phyloP scores from a whole-genome alignment of 2,329 filamentous ascomycete genomes.

The Penicillium sp. region DNA sequence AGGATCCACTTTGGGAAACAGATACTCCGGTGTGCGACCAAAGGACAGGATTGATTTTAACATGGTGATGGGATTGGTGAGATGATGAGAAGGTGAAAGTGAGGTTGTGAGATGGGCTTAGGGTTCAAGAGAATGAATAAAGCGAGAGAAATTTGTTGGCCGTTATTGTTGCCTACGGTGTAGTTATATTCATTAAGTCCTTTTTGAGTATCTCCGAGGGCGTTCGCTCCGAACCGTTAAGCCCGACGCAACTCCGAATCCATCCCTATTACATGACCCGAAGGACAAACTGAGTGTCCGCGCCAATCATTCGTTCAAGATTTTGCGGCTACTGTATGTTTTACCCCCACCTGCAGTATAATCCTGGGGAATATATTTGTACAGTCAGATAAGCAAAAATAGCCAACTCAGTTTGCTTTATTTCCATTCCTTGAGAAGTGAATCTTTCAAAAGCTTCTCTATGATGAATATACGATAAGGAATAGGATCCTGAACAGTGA shows the following conservation, averaged over 20 bases:
- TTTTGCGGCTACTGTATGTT: too few relatives aligned
- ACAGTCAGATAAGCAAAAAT: too few relatives aligned
- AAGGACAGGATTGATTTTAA: slow-evolving; percentile 28
- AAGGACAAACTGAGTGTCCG: neutral
- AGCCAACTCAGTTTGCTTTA: neutral
- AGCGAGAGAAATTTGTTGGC: neutral
- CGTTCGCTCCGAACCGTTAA: slow-evolving; percentile 5
- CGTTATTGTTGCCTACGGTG: slow-evolving; percentile 2
- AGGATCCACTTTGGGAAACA: slow-evolving; percentile 39
- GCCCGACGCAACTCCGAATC: slow-evolving; percentile 2
- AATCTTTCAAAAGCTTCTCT: too few relatives aligned
- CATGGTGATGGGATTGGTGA: neutral
- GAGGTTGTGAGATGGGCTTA: neutral
- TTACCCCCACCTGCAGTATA: neutral
- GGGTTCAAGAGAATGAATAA: neutral
- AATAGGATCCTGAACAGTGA: too few relatives aligned
- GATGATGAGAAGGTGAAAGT: neutral
- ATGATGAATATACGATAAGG: too few relatives aligned
- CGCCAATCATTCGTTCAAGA: neutral
- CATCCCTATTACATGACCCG: neutral
- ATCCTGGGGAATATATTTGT: too few relatives aligned
- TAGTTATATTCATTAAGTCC: slow-evolving; percentile 3
- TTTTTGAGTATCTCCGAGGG: slow-evolving; percentile 9
- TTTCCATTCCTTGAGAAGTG: neutral
- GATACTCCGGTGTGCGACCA: slow-evolving; percentile 28